phyloP scores from a whole-genome alignment of 225 moss, liverwort and hornwort genomes.

The Rhytidiadelphus loreus region DNA sequence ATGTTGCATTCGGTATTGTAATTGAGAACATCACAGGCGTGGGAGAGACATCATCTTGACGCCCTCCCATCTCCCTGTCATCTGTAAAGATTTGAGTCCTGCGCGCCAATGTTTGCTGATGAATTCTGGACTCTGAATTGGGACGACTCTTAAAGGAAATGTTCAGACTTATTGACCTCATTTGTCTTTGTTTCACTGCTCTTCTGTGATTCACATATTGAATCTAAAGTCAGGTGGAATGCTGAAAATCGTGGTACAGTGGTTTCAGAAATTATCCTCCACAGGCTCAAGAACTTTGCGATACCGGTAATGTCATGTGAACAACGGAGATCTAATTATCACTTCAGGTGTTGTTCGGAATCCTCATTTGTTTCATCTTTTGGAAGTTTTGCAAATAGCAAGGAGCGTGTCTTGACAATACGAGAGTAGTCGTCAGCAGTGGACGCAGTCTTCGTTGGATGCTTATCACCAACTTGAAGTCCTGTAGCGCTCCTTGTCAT shows the following conservation, averaged over 20 bases:
- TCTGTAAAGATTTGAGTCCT: neutral
- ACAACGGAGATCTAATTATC: neutral
- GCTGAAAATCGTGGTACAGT: neutral
- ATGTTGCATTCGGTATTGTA: neutral
- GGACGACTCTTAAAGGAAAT: neutral
- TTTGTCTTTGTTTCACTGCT: neutral
- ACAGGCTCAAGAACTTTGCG: neutral
- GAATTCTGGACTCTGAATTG: neutral
- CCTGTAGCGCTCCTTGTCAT: constrained; percentile 4
- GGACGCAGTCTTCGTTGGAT: neutral
- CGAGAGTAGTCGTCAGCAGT: constrained; percentile 5
- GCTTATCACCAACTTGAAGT: constrained; percentile 1
- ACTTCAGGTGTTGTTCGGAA: neutral
- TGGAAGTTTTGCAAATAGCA: neutral
- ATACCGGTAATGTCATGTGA: neutral
- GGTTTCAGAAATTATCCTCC: neutral
- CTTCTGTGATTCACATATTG: neutral
- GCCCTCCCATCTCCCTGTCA: neutral
- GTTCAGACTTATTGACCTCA: neutral
- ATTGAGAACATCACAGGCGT: neutral
- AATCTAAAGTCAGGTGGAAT: neutral
- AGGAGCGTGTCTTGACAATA: neutral
- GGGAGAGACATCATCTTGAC: neutral
- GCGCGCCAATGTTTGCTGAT: neutral
- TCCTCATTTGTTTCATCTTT: neutral